Conservation (phyloP, 495 filamentous ascomycete genomes). For the Penicillium lagena region DNA sequence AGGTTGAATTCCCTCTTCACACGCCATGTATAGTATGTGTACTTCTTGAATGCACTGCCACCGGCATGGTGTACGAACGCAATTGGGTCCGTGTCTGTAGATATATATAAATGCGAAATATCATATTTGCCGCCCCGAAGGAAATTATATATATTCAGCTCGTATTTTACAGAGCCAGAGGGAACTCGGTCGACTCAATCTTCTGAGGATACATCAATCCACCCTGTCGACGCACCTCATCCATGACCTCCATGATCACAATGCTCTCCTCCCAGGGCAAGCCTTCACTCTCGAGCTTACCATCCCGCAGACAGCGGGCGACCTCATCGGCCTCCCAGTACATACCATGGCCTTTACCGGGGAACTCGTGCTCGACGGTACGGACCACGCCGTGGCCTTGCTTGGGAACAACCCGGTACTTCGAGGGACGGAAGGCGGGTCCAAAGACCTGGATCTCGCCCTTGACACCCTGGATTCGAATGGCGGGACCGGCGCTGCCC, state of each 20-base stretch:
- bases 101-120: background rate
- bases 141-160: background rate
- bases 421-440: constrained; percentile 62
- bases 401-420: constrained; percentile 52
- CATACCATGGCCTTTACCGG: constrained; percentile 73
- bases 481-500: constrained; percentile 56
- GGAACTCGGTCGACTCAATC: constrained; percentile 73
- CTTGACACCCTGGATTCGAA: constrained; percentile 77
- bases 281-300: constrained; percentile 67
- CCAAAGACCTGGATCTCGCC: constrained; percentile 83
- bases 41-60: constrained; percentile 16
- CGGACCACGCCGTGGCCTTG: constrained; percentile 41
- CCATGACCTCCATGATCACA: constrained; percentile 91
- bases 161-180: constrained; percentile 29
- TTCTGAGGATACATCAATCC: constrained; percentile 72
- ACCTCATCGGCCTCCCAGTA: constrained; percentile 94
- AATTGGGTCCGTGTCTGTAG: no score
- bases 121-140: background rate
- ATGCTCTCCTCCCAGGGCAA: constrained; percentile 79
- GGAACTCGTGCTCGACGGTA: constrained; percentile 58
- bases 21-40: constrained; percentile 25
- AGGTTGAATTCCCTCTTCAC: constrained; percentile 10
- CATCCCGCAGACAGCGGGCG: constrained; percentile 75
- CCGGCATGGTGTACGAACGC: background rate
- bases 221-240: constrained; percentile 73